Evolutionary conservation across 805 yeast genomes (phyloP).

Genomic region (Cyberlindnera bimundalis): DNA sequence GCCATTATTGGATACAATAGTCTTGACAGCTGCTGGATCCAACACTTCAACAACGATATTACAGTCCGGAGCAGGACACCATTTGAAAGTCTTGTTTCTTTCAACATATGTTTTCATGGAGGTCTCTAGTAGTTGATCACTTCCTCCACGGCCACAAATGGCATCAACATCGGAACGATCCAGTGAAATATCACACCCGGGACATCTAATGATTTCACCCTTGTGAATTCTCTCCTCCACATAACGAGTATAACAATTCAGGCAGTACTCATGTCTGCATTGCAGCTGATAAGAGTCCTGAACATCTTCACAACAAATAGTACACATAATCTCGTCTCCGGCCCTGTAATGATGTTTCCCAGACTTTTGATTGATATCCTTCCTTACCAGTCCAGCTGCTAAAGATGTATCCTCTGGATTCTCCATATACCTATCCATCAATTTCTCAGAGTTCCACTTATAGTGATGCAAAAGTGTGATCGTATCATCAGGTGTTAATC

Average conservation of each 20-base stretch:
- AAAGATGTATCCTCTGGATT: slow-evolving; percentile 34
- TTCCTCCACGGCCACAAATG: slow-evolving; percentile 34
- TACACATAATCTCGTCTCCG: slow-evolving; percentile 41
- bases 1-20: slow-evolving; percentile 5
- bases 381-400: slow-evolving; percentile 32
- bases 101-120: slow-evolving; percentile 50
- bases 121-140: slow-evolving; percentile 31
- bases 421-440: slow-evolving; percentile 53
- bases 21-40: slow-evolving; percentile 14
- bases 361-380: not conserved
- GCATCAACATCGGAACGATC: slow-evolving; percentile 39
- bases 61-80: slow-evolving; percentile 90
- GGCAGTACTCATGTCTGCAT: slow-evolving; percentile 74
- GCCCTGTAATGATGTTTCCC: slow-evolving; percentile 1
- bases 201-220: slow-evolving; percentile 60
- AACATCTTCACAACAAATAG: slow-evolving; percentile 68
- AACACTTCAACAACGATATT: slow-evolving; percentile 45
- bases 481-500: slow-evolving; percentile 37
- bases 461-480: slow-evolving; percentile 43
- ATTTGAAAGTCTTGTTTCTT: slow-evolving; percentile 47
- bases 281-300: slow-evolving; percentile 45
- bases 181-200: slow-evolving; percentile 47
- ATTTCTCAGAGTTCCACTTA: slow-evolving; percentile 57
- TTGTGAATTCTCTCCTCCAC: slow-evolving; percentile 40
- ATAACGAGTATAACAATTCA: slow-evolving; percentile 63